These are phyloP conservation scores for Auxenochlorella protothecoides DNA, from an alignment of 139 green algal genomes.

Conservation along the genomic window DNA sequence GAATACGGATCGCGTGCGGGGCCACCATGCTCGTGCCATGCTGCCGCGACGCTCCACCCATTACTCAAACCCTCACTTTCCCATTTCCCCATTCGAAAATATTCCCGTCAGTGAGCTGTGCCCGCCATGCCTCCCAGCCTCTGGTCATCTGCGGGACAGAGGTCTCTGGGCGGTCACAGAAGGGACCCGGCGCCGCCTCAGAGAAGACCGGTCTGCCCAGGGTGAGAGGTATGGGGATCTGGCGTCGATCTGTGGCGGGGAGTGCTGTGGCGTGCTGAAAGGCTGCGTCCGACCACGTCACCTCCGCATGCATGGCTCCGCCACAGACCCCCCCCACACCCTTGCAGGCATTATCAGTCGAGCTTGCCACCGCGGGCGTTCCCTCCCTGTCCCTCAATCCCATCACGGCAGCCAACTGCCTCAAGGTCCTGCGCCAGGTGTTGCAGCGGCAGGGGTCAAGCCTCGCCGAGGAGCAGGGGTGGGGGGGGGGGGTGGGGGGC, in stretches of 20 bases:
- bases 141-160: too few relatives aligned
- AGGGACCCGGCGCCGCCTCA: too few relatives aligned
- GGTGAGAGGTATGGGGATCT: background rate
- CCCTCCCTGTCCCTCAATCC: conserved; percentile 56
- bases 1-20: background rate
- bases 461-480: background rate
- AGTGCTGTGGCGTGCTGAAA: too few relatives aligned
- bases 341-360: conserved; percentile 42
- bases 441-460: conserved; percentile 9
- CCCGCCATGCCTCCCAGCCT: background rate
- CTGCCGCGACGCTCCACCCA: too few relatives aligned
- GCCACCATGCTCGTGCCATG: too few relatives aligned
- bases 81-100: too few relatives aligned
- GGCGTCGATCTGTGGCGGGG: too few relatives aligned
- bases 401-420: conserved; percentile 23
- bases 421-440: conserved; percentile 24
- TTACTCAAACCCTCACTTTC: too few relatives aligned
- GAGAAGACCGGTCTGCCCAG: background rate
- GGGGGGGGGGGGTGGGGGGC: too few relatives aligned
- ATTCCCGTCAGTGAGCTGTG: background rate
- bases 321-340: background rate
- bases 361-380: conserved; percentile 31
- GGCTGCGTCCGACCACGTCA: too few relatives aligned
- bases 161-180: too few relatives aligned
- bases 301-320: background rate